Base-by-base conservation (phyloP, 163 green algal species). In the Scenedesmus sp. region DNA sequence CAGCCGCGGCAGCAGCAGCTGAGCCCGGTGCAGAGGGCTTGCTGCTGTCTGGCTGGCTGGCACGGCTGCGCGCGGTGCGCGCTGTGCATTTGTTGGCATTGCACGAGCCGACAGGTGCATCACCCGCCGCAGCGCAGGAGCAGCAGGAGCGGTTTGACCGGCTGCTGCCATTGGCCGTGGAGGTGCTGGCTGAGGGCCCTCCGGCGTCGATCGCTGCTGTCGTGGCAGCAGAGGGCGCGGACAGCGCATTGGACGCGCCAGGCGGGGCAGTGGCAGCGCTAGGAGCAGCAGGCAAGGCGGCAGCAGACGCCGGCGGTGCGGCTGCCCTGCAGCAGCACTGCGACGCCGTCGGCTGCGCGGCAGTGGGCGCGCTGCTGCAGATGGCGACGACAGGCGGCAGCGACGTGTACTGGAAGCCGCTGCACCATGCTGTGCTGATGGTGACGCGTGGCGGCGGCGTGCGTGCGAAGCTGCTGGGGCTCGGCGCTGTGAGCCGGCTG, bases 351-450 rank as follows among this genome's bases (percentile, higher is more conserved):
- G 95, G 95, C 26, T 85, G 72, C 12, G 94, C 95, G 15, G 84
- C 93, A 0, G 92, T 96, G 30, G 93, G 89, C 1, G 93, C 85
- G 0, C 89, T 99, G 20, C 93, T 95, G 73, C 93, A 96, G 85
- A 91, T 98, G 95, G 97, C 95, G 3, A 90, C 96, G 0, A 89
- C 94, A 0, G 93, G 90, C 16, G 95, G 96, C 89, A 94, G 80
- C 30, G 97, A 98, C 44, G 90, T 89, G 22, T 59, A 94, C 76
- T 98, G 96, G 95, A 97, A 97, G 92, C 95, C 95, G 40, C 92
- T 98, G 24, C 96, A 99, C 86, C 94, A 97, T 94, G 81, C 46
- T 81, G 94, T 98, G 86, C 94, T 99, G 40, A 96, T 98, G 95
- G 90, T 92, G 30, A 99, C 96, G 4, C 91, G 97, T 22, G 95